phyloP scores from a whole-genome alignment of 257 asterid species.

The Misopates orontium region DNA sequence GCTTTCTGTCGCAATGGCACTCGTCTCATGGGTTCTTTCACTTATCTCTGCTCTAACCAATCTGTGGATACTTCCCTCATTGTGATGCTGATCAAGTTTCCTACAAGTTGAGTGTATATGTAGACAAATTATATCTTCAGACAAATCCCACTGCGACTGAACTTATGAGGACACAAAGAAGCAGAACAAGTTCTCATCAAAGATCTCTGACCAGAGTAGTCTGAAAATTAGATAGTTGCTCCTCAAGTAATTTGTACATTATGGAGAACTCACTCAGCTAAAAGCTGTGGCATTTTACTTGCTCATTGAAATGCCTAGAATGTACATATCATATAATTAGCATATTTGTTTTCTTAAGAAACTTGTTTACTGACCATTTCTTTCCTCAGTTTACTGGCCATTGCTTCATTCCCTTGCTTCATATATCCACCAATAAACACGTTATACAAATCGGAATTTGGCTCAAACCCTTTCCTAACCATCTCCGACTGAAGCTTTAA shows the following conservation, averaged over 20 bases:
- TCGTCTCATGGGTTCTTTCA: constrained; percentile 61
- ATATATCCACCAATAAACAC: constrained; percentile 61
- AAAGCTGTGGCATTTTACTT: constrained; percentile 8
- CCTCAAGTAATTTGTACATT: constrained; percentile 1
- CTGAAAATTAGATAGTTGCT: constrained; percentile 1
- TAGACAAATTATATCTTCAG: constrained; percentile 4
- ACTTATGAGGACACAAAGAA: background rate
- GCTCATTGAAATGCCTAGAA: background rate
- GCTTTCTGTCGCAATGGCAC: constrained; percentile 59
- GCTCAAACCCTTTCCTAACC: constrained; percentile 69
- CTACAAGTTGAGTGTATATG: background rate
- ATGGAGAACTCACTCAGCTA: background rate
- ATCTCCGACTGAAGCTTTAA: constrained; percentile 71
- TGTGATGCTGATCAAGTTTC: constrained; percentile 34
- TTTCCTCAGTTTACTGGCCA: constrained; percentile 51
- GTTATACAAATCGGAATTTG: constrained; percentile 50
- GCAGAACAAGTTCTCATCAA: too few relatives aligned
- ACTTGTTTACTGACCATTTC: constrained; percentile 44
- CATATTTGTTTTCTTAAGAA: constrained; percentile 5
- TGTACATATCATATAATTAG: too few relatives aligned
- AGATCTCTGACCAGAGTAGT: background rate
- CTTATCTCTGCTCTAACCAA: constrained; percentile 58
- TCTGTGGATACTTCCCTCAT: constrained; percentile 62
- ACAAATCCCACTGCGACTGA: background rate
- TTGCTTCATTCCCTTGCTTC: constrained; percentile 50